Conservation (phyloP, 2,329 filamentous ascomycete genomes). For the Paracoccidioides brasiliensis region DNA sequence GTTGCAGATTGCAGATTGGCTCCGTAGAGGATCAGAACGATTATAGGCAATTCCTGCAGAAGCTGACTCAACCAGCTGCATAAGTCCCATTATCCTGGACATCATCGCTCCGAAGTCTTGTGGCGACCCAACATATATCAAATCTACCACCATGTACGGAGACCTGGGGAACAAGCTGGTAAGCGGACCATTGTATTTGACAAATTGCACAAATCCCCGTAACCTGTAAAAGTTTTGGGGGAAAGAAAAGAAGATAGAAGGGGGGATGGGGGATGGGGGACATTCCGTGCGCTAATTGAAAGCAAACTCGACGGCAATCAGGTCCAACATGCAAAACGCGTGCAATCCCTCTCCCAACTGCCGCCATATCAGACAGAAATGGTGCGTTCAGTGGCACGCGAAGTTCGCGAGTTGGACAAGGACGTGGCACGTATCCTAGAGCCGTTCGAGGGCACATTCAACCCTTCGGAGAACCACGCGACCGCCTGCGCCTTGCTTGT, state of each 20-base stretch:
- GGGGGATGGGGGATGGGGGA: too few species aligned
- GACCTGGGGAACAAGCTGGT: conserved; percentile 79
- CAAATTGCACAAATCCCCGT: neutral
- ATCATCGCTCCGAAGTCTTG: neutral
- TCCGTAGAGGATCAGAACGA: neutral
- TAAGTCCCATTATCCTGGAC: neutral
- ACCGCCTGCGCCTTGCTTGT: conserved; percentile 81
- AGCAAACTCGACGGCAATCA: conserved; percentile 25
- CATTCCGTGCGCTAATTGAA: neutral
- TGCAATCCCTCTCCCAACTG: conserved; percentile 69
- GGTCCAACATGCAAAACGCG: conserved; percentile 94
- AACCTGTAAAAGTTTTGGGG: neutral
- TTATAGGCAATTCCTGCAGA: neutral
- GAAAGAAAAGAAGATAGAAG: neutral
- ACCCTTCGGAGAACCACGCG: conserved; percentile 68
- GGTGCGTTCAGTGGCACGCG: conserved; percentile 72
- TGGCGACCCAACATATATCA: neutral
- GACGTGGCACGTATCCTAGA: conserved; percentile 68
- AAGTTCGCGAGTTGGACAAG: conserved; percentile 85
- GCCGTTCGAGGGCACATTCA: conserved; percentile 72
- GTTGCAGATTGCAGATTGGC: neutral
- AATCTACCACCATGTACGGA: conserved; percentile 55
- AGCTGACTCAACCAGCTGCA: neutral
- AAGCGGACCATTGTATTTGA: conserved; percentile 14
- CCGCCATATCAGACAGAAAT: conserved; percentile 88